Conservation (phyloP, 1,284 basidiomycete species). For the Phlebopus sp. region DNA sequence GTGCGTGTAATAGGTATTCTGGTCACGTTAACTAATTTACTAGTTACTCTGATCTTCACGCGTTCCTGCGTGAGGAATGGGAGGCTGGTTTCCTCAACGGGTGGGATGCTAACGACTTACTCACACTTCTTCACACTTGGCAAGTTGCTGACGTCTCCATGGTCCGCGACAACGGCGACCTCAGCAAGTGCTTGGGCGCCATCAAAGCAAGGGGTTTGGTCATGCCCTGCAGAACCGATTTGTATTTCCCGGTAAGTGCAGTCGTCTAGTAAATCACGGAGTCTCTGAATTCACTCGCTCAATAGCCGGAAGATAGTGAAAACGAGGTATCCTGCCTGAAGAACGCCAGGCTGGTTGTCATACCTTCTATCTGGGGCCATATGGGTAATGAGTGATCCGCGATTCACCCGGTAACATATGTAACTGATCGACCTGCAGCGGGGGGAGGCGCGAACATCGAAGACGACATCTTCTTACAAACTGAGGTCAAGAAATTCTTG, state of each 20-base stretch:
- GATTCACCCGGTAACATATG: background rate
- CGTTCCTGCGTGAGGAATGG: constrained; percentile 53
- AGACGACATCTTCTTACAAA: constrained; percentile 38
- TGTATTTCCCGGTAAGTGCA: constrained; percentile 51
- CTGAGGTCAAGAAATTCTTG: constrained; percentile 39
- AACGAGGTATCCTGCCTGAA: constrained; percentile 45
- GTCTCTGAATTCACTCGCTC: background rate
- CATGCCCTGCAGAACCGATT: constrained; percentile 37
- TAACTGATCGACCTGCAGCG: constrained; percentile 26
- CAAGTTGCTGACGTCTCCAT: constrained; percentile 21
- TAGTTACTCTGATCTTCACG: constrained; percentile 46
- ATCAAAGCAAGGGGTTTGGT: constrained; percentile 26
- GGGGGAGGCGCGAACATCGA: constrained; percentile 39
- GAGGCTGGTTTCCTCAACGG: constrained; percentile 42
- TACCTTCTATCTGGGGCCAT: constrained; percentile 59
- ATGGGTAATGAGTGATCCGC: constrained; percentile 35
- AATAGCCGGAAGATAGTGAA: constrained; percentile 55
- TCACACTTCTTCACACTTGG: constrained; percentile 22
- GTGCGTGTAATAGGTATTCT: constrained; percentile 7
- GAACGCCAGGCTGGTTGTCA: constrained; percentile 44
- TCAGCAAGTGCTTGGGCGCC: constrained; percentile 13
- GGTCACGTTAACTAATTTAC: constrained; percentile 18
- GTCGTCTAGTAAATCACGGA: no score
- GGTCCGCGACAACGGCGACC: constrained; percentile 19
- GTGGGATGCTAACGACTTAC: constrained; percentile 52